Conservation (phyloP, 1,139 yeast genomes). For the Protomyces pachydermus region DNA sequence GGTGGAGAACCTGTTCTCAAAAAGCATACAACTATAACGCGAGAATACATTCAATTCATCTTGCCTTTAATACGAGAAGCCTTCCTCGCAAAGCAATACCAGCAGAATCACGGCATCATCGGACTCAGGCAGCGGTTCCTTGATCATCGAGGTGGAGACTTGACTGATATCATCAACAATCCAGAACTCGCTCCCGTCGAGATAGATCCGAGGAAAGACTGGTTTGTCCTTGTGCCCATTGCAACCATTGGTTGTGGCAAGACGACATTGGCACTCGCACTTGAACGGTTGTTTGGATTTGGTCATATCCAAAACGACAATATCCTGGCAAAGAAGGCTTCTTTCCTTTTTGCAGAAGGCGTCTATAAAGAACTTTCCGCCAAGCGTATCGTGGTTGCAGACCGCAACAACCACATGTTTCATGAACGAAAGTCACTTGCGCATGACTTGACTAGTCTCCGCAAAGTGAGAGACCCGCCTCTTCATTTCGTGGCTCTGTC, state of each 20-base stretch:
- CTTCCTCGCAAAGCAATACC: slow-evolving; percentile 46
- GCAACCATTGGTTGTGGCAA: slow-evolving; percentile 96
- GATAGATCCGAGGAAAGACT: slow-evolving; percentile 1
- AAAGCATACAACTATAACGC: slow-evolving; percentile 57
- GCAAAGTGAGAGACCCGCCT: slow-evolving; percentile 33
- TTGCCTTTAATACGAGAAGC: slow-evolving; percentile 40
- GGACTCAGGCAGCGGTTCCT: slow-evolving; percentile 61
- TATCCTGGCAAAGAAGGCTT: slow-evolving; percentile 44
- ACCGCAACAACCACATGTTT: slow-evolving; percentile 72
- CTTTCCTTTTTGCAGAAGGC: slow-evolving; percentile 50
- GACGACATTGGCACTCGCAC: slow-evolving; percentile 69
- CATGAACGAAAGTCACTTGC: slow-evolving; percentile 68
- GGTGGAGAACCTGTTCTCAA: slow-evolving; percentile 44
- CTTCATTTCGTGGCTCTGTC: slow-evolving; percentile 57
- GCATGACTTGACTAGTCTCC: slow-evolving; percentile 44
- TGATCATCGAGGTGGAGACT: slow-evolving; percentile 46
- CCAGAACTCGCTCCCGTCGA: neutral
- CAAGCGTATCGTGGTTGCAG: slow-evolving; percentile 58
- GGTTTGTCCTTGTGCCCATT: slow-evolving; percentile 69
- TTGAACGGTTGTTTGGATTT: slow-evolving; percentile 56
- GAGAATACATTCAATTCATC: slow-evolving; percentile 64
- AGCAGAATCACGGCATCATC: slow-evolving; percentile 67
- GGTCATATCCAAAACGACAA: slow-evolving; percentile 84
- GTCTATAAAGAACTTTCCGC: slow-evolving; percentile 45
- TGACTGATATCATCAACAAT: slow-evolving; percentile 41